These are phyloP conservation scores for Helotiales sp. DNA, from an alignment of 2,329 filamentous ascomycete species.

Conservation along the genomic window DNA sequence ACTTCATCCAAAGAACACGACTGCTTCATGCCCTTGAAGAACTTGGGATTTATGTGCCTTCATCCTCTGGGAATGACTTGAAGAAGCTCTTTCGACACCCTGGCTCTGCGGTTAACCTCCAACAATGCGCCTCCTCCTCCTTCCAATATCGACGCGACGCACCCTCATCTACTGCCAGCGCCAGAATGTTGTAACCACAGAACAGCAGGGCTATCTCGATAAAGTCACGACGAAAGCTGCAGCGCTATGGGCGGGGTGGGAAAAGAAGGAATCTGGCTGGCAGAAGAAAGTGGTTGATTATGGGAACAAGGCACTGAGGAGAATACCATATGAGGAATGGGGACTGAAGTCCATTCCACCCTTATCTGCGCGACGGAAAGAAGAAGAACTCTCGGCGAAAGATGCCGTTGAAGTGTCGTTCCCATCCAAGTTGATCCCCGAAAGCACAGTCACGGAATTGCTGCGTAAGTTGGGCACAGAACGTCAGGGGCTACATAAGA, in stretches of 20 bases:
- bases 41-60: not conserved
- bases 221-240: constrained; percentile 70
- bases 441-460: constrained; percentile 62
- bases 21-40: not conserved
- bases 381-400: constrained; percentile 61
- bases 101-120: constrained; percentile 6
- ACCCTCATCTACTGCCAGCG: constrained; percentile 92
- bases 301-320: constrained; percentile 80
- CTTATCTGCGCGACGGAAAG: constrained; percentile 64
- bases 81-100: not conserved
- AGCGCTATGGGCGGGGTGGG: constrained; percentile 82
- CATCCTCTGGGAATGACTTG: not conserved
- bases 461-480: constrained; percentile 74
- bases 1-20: not conserved
- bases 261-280: constrained; percentile 82
- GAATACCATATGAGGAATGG: constrained; percentile 97
- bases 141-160: constrained; percentile 88
- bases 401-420: constrained; percentile 74
- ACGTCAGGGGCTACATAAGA: constrained; percentile 74
- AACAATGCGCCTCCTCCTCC: constrained; percentile 85
- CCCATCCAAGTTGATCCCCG: constrained; percentile 68
- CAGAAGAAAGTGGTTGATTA: constrained; percentile 83
- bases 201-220: constrained; percentile 61
- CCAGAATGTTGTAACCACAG: constrained; percentile 55
- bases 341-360: constrained; percentile 92